Conservation (phyloP, 495 filamentous ascomycete genomes). For the Lophiotrema nucula region DNA sequence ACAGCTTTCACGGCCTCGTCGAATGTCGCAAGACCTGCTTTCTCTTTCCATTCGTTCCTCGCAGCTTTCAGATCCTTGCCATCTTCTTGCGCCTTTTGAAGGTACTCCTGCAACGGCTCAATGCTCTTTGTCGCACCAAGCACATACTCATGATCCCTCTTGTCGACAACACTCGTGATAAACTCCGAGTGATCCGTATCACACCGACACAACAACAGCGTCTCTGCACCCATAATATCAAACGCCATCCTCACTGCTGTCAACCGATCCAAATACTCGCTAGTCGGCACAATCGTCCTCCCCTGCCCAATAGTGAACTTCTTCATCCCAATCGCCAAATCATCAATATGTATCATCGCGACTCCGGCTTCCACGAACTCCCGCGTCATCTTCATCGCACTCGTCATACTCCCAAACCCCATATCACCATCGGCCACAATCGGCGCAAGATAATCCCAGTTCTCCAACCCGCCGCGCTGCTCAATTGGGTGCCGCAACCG, state of each 20-base stretch:
- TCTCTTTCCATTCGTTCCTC: conserved; percentile 19
- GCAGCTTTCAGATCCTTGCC: conserved; percentile 4
- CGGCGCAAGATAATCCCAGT: conserved; percentile 34
- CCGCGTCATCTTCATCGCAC: conserved; percentile 33
- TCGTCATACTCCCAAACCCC: conserved; percentile 33
- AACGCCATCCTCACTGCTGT: conserved; percentile 33
- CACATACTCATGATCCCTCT: conserved; percentile 32
- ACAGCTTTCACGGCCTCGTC: conserved; percentile 30
- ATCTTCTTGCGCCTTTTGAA: conserved; percentile 2
- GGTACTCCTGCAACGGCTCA: conserved; percentile 4
- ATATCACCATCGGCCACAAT: conserved; percentile 35
- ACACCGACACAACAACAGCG: conserved; percentile 32
- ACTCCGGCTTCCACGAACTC: conserved; percentile 36
- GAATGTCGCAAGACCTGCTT: conserved; percentile 24
- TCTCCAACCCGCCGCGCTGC: conserved; percentile 22
- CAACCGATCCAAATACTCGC: conserved; percentile 32
- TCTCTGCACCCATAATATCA: conserved; percentile 36
- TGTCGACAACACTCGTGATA: conserved; percentile 31
- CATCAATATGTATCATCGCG: conserved; percentile 36
- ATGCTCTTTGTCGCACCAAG: conserved; percentile 28
- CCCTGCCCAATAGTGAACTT: conserved; percentile 34
- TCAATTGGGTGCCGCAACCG: conserved; percentile 26
- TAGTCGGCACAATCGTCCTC: conserved; percentile 32
- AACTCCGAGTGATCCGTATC: conserved; percentile 36
- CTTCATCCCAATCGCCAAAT: conserved; percentile 36